phyloP scores from a whole-genome alignment of 1,284 basidiomycete genomes.

The Peniophora sp. region DNA sequence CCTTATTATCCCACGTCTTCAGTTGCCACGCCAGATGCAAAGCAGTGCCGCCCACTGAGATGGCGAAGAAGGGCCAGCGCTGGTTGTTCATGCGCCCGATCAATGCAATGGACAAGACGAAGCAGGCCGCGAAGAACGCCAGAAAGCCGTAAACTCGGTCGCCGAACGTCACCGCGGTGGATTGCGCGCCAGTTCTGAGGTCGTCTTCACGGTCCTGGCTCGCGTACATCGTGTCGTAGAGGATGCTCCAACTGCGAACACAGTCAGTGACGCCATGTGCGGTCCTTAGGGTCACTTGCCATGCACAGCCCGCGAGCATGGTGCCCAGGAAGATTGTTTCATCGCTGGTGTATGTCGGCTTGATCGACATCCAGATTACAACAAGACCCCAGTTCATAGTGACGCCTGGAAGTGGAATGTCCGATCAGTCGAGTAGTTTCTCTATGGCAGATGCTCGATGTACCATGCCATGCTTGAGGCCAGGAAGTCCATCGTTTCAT shows the following conservation, averaged over 20 bases:
- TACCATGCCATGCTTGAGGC: conserved; percentile 61
- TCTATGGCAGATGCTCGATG: no score
- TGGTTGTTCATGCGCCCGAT: conserved; percentile 26
- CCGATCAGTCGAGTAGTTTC: no score
- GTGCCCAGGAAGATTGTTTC: no score
- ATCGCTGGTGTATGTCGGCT: neutral
- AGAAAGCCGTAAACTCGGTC: conserved; percentile 33
- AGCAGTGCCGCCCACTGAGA: conserved; percentile 32
- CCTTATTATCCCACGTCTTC: neutral
- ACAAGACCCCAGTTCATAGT: conserved; percentile 18
- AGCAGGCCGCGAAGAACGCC: conserved; percentile 30
- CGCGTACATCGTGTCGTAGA: conserved; percentile 52
- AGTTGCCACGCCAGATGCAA: conserved; percentile 37
- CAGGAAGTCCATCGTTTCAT: conserved; percentile 63
- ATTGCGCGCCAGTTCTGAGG: conserved; percentile 44
- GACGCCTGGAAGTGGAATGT: conserved; percentile 11
- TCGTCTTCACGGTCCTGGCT: conserved; percentile 52
- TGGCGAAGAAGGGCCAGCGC: conserved; percentile 30
- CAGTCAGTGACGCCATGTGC: conserved; percentile 11
- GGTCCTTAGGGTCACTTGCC: no score
- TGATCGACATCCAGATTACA: conserved; percentile 14
- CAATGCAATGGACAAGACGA: conserved; percentile 28
- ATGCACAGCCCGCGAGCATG: neutral
- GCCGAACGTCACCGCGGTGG: conserved; percentile 48
- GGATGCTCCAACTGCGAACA: conserved; percentile 33